phyloP scores from a whole-genome alignment of 2,329 filamentous ascomycete genomes.

The Ceratocystiopsis sp. region DNA sequence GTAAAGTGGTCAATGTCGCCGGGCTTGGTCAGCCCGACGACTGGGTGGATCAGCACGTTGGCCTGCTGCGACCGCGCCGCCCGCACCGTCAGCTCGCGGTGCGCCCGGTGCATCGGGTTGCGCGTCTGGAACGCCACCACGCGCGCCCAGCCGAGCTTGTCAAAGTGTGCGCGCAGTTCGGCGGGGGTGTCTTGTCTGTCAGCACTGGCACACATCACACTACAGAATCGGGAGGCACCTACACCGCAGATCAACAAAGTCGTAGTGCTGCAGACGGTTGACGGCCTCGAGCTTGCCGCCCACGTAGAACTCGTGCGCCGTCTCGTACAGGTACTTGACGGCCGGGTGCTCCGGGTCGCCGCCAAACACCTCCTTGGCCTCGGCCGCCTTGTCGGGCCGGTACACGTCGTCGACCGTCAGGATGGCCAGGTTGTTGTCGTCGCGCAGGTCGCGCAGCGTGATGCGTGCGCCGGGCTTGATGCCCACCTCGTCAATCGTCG shows the following conservation, averaged over 20 bases:
- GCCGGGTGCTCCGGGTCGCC: conserved; percentile 84
- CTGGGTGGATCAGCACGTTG: conserved; percentile 97
- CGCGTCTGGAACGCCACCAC: conserved; percentile 98
- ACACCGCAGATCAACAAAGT: conserved; percentile 86
- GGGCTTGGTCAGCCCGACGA: conserved; percentile 95
- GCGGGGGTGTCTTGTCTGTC: conserved; percentile 58
- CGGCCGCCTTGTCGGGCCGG: conserved; percentile 74
- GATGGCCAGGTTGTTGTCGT: conserved; percentile 92
- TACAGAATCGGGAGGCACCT: no score
- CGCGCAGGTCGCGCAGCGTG: conserved; percentile 84
- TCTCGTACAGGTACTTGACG: conserved; percentile 72
- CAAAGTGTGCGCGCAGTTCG: conserved; percentile 89
- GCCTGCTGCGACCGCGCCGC: conserved; percentile 90
- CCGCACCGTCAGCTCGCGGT: conserved; percentile 93
- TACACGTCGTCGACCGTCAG: conserved; percentile 93
- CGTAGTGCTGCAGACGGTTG: conserved; percentile 93
- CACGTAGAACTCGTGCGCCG: conserved; percentile 74
- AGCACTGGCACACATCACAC: no score
- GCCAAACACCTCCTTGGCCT: conserved; percentile 89
- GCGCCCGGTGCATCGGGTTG: conserved; percentile 98
- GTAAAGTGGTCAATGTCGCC: conserved; percentile 99
- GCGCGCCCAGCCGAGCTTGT: conserved; percentile 96
- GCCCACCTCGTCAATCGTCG: conserved; percentile 55
- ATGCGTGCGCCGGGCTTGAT: conserved; percentile 69
- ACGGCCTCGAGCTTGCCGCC: conserved; percentile 93